phyloP scores from a whole-genome alignment of 352 stramenopile genomes.

The Peronospora farinosa region DNA sequence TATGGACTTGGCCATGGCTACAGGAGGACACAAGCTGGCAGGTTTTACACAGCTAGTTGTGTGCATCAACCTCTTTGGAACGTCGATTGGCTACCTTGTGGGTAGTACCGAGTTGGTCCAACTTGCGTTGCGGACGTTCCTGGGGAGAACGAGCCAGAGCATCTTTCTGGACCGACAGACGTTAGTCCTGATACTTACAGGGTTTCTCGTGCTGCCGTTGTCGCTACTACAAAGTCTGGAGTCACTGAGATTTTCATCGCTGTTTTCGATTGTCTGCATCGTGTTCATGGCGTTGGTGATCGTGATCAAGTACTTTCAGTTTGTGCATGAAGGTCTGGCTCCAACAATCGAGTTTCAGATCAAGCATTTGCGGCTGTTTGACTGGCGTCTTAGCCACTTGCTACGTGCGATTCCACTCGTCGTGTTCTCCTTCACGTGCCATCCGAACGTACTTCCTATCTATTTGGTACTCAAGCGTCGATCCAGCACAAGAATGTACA shows the following conservation, averaged over 20 bases:
- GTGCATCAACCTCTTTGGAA: slow-evolving; percentile 85
- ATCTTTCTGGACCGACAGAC: slow-evolving; percentile 57
- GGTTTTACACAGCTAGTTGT: slow-evolving; percentile 74
- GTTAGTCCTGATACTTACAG: slow-evolving; percentile 57
- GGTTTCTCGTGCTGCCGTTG: slow-evolving; percentile 70
- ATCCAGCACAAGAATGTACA: slow-evolving; percentile 81
- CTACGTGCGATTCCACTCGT: slow-evolving; percentile 75
- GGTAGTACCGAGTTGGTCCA: slow-evolving; percentile 75
- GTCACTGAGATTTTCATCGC: slow-evolving; percentile 78
- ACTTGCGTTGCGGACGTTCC: slow-evolving; percentile 47
- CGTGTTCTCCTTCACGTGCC: slow-evolving; percentile 85
- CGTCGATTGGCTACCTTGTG: slow-evolving; percentile 77
- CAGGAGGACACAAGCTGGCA: slow-evolving; percentile 56
- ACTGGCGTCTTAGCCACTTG: slow-evolving; percentile 55
- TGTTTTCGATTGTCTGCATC: slow-evolving; percentile 85
- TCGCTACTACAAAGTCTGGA: slow-evolving; percentile 77
- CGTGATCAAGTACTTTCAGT: slow-evolving; percentile 87
- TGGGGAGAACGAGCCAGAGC: slow-evolving; percentile 38
- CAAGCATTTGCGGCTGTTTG: slow-evolving; percentile 65
- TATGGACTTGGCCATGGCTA: slow-evolving; percentile 68
- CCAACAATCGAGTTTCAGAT: slow-evolving; percentile 67
- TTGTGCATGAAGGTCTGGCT: slow-evolving; percentile 60
- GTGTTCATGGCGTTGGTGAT: slow-evolving; percentile 86
- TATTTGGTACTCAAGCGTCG: slow-evolving; percentile 84
- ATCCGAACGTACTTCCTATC: slow-evolving; percentile 85